Base-by-base conservation (phyloP, 2,329 filamentous ascomycete genomes). In the Fusarium sambucinum region DNA sequence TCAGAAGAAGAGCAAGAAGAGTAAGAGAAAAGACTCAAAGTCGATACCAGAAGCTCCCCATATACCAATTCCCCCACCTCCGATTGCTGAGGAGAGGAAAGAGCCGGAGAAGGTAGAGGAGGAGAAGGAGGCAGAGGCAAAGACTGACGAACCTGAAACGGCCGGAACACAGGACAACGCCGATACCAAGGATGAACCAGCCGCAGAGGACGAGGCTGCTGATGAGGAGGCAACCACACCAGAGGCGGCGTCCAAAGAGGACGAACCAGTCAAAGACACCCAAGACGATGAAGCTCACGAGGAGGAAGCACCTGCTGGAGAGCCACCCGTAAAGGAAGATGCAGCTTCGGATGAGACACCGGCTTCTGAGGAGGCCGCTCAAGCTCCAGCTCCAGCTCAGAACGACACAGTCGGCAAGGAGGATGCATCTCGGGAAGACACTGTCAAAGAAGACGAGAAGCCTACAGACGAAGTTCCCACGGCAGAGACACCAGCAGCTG, bases 1-100 rank as follows among this genome's bases (percentile, higher is more conserved):
- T 33, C 70, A 64, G 57, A 67, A 67, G 48, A 66, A 59, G 41
- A 59, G 12, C n/a, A 75, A 75, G 64, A 76, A 73, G 65, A 52
- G 29, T 27, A 76, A 74, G 70, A 71, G 70, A 51, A 62, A 60
- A 30, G 55, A 66, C 11, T 44, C 56, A 51, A 63, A 62, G 41
- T 37, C 48, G 45, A 37, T 41, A 21, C 25, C 59, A 30, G 19
- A 23, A 51, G 17, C 53, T 51, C 38, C 50, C 53, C 40, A 45
- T 47, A 16, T 50, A 52, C 57, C 56, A 55, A 33, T 55, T 48
- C 37, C 35, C 30, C 25, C 51, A 45, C 44, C 53, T 46, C 42
- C 63, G 29, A 21, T 55, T 55, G 44, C 44, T 16, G 58, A 67
- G 42, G 57, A 63, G 19, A 54, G 32, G 47, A 67, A 67, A 46